Evolutionary conservation across 2,329 filamentous ascomycete species (phyloP), one percentile per base, ranked within the genome.

Genomic region (Beauveria sp.): DNA sequence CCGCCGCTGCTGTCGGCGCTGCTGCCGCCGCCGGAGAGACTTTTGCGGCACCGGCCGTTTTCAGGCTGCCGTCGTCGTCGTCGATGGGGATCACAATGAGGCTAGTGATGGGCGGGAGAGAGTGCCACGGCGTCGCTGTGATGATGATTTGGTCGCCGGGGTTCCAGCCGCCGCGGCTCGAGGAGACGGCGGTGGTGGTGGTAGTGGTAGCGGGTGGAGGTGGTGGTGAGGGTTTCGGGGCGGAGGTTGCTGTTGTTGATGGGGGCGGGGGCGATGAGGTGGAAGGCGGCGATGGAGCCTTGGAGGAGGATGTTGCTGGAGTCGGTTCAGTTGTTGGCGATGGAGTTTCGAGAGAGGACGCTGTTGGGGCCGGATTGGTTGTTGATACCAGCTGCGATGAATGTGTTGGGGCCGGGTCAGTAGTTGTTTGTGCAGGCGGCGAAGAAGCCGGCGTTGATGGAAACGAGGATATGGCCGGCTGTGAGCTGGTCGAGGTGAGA

Each of bases 91-190:
- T 12, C 18, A 59, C 10, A 24, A 59, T 24, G 38, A 28, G 26
- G 16, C 24, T 45, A 18, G 56, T 52, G 2, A 22, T n/a, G 26
- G 46, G 56, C 38, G 34, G 46, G 14, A n/a, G n/a, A 7, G 46
- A 8, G 16, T 26, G 34, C 56, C 9, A 5, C 3, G n/a, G 9
- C n/a, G 54, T 20, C 16, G 22, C 18, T 6, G 45, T 70, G 43
- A 69, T 58, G 59, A 73, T 7, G 24, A 57, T 16, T 12, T 47
- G 8, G 26, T 30, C 54, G 26, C 54, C 43, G 12, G 54, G 47
- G 9, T 10, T 45, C 42, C n/a, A 49, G 5, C 28, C 1, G 10
- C 22, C n/a, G 18, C 10, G 22, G 14, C 4, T 7, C 5, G 12
- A 54, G 38, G 52, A 43, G 52, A 3, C 9, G 22, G 34, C 1